Conservation (phyloP, 768 basidiomycete genomes). For the Udeniomyces megalosporus region DNA sequence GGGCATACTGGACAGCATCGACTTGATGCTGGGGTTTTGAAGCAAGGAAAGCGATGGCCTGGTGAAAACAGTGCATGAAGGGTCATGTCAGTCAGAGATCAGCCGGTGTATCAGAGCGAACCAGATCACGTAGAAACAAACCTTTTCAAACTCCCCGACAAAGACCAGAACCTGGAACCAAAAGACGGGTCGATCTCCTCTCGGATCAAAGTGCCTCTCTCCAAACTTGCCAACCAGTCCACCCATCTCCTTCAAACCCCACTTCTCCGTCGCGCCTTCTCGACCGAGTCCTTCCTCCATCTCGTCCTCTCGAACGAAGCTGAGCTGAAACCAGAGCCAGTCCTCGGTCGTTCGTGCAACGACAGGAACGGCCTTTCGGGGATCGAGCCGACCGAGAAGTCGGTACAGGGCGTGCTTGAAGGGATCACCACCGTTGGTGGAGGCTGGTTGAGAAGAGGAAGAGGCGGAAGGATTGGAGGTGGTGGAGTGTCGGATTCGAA, state of each 20-base stretch:
- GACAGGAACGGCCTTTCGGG: slow-evolving; percentile 58
- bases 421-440: slow-evolving; percentile 56
- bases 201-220: slow-evolving; percentile 35
- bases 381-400: slow-evolving; percentile 81
- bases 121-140: slow-evolving; percentile 29
- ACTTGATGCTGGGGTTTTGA: slow-evolving; percentile 72
- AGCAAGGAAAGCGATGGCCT: slow-evolving; percentile 85
- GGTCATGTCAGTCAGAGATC: not conserved
- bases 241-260: slow-evolving; percentile 28
- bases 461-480: not conserved
- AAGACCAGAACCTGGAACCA: slow-evolving; percentile 55
- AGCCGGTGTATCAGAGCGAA: not conserved
- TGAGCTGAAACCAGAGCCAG: slow-evolving; percentile 95
- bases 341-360: slow-evolving; percentile 90
- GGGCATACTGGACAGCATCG: slow-evolving; percentile 85
- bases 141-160: slow-evolving; percentile 88
- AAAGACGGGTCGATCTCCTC: slow-evolving; percentile 38
- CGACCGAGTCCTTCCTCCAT: slow-evolving; percentile 42
- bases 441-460: slow-evolving; percentile 23
- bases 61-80: not conserved
- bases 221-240: slow-evolving; percentile 30
- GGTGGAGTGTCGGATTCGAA: slow-evolving; percentile 48
- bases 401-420: slow-evolving; percentile 95
- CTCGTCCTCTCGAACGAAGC: slow-evolving; percentile 51
- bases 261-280: slow-evolving; percentile 54